Base-by-base conservation (phyloP, 805 yeast species). In the Candida gorgasii region DNA sequence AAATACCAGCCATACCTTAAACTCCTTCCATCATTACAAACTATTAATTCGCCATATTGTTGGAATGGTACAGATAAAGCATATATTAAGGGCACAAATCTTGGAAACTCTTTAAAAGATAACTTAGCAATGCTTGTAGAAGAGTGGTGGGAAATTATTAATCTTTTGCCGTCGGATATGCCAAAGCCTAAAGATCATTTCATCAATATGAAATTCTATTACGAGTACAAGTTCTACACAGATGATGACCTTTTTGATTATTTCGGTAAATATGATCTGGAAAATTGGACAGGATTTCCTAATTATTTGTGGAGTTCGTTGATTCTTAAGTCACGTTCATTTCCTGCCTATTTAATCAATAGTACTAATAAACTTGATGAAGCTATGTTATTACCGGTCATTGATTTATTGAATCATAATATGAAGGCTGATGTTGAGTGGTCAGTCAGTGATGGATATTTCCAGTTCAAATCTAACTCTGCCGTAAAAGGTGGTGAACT, bases 361-460 rank as follows among this genome's bases (percentile, higher is more conserved):
- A 59, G 70, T 4, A 45, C 54, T 11, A 59, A 60, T 7, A 27
- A 41, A 26, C 58, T 54, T 1, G 75, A 73, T 46, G 77, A 75
- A 46, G 88, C 86, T 5, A 82, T 90, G 72, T 65, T 90, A 17
- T 61, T 84, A 16, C 97, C 97, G 1, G 55, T 90, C 8, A 74
- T 88, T 11, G 97, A 90, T 57, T 62, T 88, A 13, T 63, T 89
- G 40, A 90, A 90, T 55, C 97, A 90, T 61, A 64, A 75, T 45
- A 80, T 82, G 6, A 62, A 57, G 23, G 67, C 82, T 0, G 67
- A 76, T 14, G 90, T 88, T 0, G 64, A 75, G 14, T 90, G 97
- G 97, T 54, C 63, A 2, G 54, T 54, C 2, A 30, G 15, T 41
- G 18, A 41, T 27, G 55, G 51, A 2, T 48, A 55, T 1, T 75